Evolutionary conservation across 495 filamentous ascomycete genomes (phyloP).

Genomic region (Evernia prunastri): DNA sequence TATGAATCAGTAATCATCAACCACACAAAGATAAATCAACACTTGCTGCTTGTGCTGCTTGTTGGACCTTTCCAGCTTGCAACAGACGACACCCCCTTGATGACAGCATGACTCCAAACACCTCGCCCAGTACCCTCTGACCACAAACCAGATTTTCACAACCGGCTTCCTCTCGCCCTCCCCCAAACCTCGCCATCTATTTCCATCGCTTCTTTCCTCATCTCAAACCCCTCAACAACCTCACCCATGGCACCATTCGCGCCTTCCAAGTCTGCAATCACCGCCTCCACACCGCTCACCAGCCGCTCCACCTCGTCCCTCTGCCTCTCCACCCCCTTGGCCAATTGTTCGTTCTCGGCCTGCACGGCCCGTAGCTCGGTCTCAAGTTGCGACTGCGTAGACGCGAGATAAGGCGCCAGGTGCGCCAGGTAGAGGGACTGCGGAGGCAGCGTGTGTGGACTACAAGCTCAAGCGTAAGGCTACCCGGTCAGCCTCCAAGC

Average conservation of each 20-base stretch:
- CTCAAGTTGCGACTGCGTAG: constrained; percentile 56
- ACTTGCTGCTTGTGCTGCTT: not conserved
- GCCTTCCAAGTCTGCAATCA: constrained; percentile 63
- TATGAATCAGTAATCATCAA: not conserved
- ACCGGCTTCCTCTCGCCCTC: constrained; percentile 20
- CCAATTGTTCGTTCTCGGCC: constrained; percentile 56
- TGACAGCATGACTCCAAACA: constrained; percentile 1
- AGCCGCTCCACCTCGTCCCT: constrained; percentile 66
- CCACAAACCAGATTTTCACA: not conserved
- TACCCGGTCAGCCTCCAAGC: not conserved
- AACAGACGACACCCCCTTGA: not conserved
- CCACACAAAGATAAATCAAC: not conserved
- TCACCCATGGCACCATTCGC: constrained; percentile 47
- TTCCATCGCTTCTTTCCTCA: constrained; percentile 40
- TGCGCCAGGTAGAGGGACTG: constrained; percentile 61
- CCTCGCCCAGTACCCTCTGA: not conserved
- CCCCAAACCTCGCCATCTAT: constrained; percentile 41
- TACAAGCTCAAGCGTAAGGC: constrained; percentile 29
- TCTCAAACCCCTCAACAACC: constrained; percentile 35
- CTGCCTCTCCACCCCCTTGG: constrained; percentile 58
- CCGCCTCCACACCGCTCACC: constrained; percentile 55
- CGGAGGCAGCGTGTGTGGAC: constrained; percentile 72
- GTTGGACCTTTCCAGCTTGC: not conserved
- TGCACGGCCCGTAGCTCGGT: constrained; percentile 55
- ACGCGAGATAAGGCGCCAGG: constrained; percentile 57